Conservation (phyloP, 129 eudicot species). For the Helianthus tuberosus region DNA sequence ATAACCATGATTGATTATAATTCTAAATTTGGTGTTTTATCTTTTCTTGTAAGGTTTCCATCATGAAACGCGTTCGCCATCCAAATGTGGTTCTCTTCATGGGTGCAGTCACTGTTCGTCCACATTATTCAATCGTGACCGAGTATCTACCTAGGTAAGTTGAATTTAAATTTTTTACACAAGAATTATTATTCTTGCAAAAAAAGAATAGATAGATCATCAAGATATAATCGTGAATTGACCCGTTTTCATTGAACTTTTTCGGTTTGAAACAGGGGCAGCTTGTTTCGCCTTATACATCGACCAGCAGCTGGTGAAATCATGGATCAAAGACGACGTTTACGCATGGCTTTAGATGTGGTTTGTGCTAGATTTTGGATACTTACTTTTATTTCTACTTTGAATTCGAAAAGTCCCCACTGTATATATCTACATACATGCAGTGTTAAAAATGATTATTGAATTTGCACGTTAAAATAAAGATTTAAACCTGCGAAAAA, state of each 20-base stretch:
- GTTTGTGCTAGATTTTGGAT: conserved; percentile 42
- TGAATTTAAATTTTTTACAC: not conserved
- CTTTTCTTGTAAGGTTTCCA: conserved; percentile 63
- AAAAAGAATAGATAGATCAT: not conserved
- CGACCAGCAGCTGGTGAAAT: conserved; percentile 87
- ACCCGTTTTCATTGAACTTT: not conserved
- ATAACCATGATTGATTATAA: not conserved
- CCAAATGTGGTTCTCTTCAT: conserved; percentile 97
- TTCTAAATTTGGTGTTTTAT: not conserved
- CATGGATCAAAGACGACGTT: conserved; percentile 77
- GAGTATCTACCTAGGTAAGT: conserved; percentile 87
- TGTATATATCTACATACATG: not conserved
- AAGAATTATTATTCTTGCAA: conserved; percentile 10
- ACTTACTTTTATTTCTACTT: not conserved
- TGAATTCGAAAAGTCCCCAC: not conserved
- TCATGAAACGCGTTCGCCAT: conserved; percentile 97
- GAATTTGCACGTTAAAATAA: not conserved
- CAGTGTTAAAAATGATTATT: not conserved
- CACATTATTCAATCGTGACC: conserved; percentile 87
- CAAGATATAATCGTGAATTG: not conserved
- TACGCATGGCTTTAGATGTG: conserved; percentile 98
- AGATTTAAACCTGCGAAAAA: conserved; percentile 1
- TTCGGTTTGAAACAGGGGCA: conserved; percentile 57
- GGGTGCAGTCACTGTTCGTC: conserved; percentile 99
- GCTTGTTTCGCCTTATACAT: conserved; percentile 86